Percentiles rank a stretch among this genome's conserved stretches.
Conservation (phyloP, 2,329 filamentous ascomycete genomes). For the Sporothrix humicola region DNA sequence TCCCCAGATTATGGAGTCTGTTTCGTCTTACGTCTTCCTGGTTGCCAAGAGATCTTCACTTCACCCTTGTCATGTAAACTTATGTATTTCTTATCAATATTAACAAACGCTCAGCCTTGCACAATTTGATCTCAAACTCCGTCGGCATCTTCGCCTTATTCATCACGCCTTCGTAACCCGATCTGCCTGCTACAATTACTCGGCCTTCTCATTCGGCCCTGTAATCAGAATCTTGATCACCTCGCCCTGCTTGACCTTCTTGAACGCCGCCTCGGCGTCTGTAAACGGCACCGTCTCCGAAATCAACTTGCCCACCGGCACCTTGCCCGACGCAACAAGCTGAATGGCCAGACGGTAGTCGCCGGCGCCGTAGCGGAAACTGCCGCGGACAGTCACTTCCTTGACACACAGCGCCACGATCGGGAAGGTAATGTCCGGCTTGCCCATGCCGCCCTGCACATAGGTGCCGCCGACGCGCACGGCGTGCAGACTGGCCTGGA, state of each 20-base stretch:
- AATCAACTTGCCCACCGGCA: slow-evolving; percentile 83
- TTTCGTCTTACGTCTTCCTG: too few species aligned
- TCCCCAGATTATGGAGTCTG: neutral
- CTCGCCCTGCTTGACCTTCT: slow-evolving; percentile 83
- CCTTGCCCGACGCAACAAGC: slow-evolving; percentile 72
- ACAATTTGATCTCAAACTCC: neutral
- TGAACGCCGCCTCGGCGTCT: slow-evolving; percentile 84
- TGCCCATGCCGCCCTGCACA: slow-evolving; percentile 90
- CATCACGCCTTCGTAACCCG: too few species aligned
- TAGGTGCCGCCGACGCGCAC: slow-evolving; percentile 75
- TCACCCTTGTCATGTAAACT: neutral
- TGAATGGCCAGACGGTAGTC: slow-evolving; percentile 86
- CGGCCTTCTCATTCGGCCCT: slow-evolving; percentile 66
- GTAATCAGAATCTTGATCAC: slow-evolving; percentile 73
- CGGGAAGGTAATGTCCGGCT: slow-evolving; percentile 84
- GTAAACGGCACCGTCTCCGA: slow-evolving; percentile 77
- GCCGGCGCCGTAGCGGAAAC: slow-evolving; percentile 86
- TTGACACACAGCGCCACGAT: slow-evolving; percentile 90
- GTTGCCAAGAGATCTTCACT: too few species aligned
- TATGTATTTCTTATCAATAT: neutral
- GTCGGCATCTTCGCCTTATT: too few species aligned
- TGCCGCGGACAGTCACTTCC: slow-evolving; percentile 84
- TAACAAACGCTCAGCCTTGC: slow-evolving; percentile 1
- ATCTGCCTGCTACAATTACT: slow-evolving; percentile 22
- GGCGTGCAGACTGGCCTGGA: slow-evolving; percentile 74